Evolutionary conservation across 2,329 filamentous ascomycete genomes (phyloP), one percentile per base, ranked within the genome.

Genomic region (Magnaporthiopsis incrustans): DNA sequence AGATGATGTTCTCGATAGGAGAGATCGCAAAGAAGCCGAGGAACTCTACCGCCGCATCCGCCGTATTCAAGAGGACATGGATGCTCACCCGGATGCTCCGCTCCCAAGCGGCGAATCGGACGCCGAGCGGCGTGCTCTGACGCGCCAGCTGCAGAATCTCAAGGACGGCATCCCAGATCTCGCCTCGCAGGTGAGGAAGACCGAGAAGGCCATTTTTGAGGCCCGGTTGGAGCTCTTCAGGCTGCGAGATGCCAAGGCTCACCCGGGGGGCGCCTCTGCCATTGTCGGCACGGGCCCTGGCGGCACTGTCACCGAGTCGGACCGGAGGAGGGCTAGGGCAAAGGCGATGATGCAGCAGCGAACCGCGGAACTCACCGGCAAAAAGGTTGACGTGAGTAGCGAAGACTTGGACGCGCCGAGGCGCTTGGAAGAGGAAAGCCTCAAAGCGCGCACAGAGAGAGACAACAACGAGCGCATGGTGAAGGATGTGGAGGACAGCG

Each of bases 341-440:
- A 96, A 93, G 78, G 94, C 94, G 56, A 96, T 97, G 87, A 99
- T 99, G 95, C 94, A 98, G 78, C 93, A 97, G 72, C 89, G 95
- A 66, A 93, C 95, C 69, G 95, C 95, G 64, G 94, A 95, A 25
- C 79, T 99, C 67, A 92, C 92, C 27, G 95, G 95, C 65, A 92
- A 89, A 75, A 92, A 93, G 73, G 79, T 89, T 60, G 87, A 91
- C 53, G 75, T 80, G 2, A 80, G 79, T 59, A 84, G 88, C 66
- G 91, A 96, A 68, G 89, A 93, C 67, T 82, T 84, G 32, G 91
- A 90, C 67, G 91, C 91, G 4, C 88, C 92, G 60, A 90, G 92
- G 77, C 87, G 95, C 44, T 77, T 98, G 22, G 95, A 98, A 74
- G 90, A 96, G 69, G 94, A 99, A 77, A 95, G 82, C 69, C 86